Base-by-base conservation (phyloP, 2,329 filamentous ascomycete species). In the Alternaria novae-zelandiae region DNA sequence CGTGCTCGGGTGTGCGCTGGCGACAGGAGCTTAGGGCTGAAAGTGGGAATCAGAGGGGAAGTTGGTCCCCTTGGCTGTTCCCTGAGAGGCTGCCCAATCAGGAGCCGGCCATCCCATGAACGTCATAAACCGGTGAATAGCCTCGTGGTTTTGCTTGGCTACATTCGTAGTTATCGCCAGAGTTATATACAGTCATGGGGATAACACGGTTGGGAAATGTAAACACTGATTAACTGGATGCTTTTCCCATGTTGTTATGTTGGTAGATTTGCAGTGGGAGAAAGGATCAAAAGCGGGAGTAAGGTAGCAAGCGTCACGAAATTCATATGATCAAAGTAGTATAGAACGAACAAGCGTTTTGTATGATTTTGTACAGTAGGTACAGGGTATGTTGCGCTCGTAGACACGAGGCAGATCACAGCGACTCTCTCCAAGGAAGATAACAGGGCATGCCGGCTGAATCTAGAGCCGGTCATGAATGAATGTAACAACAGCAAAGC, bases 1-100 rank as follows among this genome's bases (percentile, higher is more conserved):
- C 74, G 74, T 78, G 74, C 74, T 70, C 58, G 59, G 69, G 63
- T 60, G 70, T 70, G 68, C 63, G 67, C 50, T 70, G 67, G 57
- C 58, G 59, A 54, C 64, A 45, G 57, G 59, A 60, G 55, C 58
- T 71, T 68, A 67, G 67, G 68, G 70, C 72, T 71, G 66, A 71
- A 65, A 62, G 65, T 65, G 53, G 63, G 61, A 54, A 47, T 64
- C 30, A 67, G 68, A 66, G 56, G 61, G 63, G 54, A 36, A 55
- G 45, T 41, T 44, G 26, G 56, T 63, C 47, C 53, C 23, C 63
- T 65, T 65, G 59, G 57, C 59, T 54, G 53, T 58, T 54, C 57
- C 51, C 63, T 59, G 55, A 26, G 54, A 25, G 54, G 43, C 51
- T 51, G 47, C 30, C 66, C 66, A 67, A 67, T 69, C 68, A 70